Percentiles rank a stretch among this genome's conserved stretches.
phyloP scores from a whole-genome alignment of 805 yeast species.

The Saturnispora silvae region DNA sequence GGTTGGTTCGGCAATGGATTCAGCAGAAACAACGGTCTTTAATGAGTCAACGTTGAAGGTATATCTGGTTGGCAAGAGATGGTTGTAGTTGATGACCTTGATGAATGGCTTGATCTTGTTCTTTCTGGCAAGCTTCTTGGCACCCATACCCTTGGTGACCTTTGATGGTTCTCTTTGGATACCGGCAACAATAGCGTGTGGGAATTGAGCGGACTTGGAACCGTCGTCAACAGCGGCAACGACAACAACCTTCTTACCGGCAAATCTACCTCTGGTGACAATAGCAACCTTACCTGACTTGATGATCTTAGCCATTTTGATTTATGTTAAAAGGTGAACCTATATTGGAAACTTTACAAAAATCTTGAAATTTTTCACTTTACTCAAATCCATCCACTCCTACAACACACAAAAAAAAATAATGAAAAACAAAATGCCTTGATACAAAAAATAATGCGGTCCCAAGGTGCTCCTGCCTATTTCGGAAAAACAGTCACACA shows the following conservation, averaged over 20 bases:
- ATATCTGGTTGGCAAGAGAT: slow-evolving; percentile 99
- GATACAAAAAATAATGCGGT: not conserved
- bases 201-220: slow-evolving; percentile 96
- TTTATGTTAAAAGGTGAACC: slow-evolving; percentile 4
- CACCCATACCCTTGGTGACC: slow-evolving; percentile 90
- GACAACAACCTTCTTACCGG: slow-evolving; percentile 99
- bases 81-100: slow-evolving; percentile 99
- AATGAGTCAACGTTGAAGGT: slow-evolving; percentile 92
- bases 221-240: slow-evolving; percentile 98
- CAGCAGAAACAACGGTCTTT: slow-evolving; percentile 85
- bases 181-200: slow-evolving; percentile 99
- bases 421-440: not conserved
- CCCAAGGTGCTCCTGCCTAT: not conserved
- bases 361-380: not conserved
- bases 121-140: slow-evolving; percentile 94
- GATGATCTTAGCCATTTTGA: slow-evolving; percentile 92
- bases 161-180: slow-evolving; percentile 96
- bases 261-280: slow-evolving; percentile 99
- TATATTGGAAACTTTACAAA: no score
- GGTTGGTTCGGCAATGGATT: slow-evolving; percentile 93
- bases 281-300: slow-evolving; percentile 99
- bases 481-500: not conserved
- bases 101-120: slow-evolving; percentile 98
- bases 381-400: not conserved
- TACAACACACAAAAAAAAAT: not conserved